Evolutionary conservation across 768 basidiomycete species (phyloP).

Genomic region (Suillus cothurnatus): DNA sequence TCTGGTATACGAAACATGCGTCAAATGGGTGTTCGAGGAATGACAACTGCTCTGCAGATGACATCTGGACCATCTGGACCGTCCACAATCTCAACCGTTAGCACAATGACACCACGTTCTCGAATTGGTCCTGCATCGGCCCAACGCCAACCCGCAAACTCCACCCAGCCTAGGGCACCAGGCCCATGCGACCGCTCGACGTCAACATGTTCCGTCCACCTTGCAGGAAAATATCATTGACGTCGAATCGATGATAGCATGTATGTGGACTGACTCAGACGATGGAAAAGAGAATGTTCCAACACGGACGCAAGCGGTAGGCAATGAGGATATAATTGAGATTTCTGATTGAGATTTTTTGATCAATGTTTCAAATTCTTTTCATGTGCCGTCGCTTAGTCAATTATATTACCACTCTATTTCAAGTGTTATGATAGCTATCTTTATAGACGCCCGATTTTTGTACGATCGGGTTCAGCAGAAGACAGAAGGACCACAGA

Average conservation of each 20-base stretch:
- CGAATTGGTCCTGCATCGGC: background rate
- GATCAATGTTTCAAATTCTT: background rate
- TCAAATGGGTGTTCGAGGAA: background rate
- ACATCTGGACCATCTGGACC: background rate
- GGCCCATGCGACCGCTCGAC: background rate
- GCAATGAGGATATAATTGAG: conserved; percentile 51
- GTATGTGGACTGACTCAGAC: conserved; percentile 20
- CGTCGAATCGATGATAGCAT: conserved; percentile 44
- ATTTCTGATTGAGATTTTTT: conserved; percentile 40
- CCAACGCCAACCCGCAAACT: background rate
- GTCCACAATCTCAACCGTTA: background rate
- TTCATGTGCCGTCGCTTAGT: background rate
- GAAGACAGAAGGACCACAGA: background rate
- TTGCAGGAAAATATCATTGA: conserved; percentile 37
- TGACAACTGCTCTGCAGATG: background rate
- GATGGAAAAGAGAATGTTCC: conserved; percentile 68
- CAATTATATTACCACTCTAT: background rate
- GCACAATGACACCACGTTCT: background rate
- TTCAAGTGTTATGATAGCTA: background rate
- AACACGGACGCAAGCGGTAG: conserved; percentile 41
- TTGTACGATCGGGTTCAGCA: background rate
- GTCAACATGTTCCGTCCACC: background rate
- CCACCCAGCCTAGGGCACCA: background rate
- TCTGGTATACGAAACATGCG: background rate
- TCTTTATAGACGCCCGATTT: background rate